Conservation (phyloP, 768 basidiomycete species). For the Mycena capillaripes region DNA sequence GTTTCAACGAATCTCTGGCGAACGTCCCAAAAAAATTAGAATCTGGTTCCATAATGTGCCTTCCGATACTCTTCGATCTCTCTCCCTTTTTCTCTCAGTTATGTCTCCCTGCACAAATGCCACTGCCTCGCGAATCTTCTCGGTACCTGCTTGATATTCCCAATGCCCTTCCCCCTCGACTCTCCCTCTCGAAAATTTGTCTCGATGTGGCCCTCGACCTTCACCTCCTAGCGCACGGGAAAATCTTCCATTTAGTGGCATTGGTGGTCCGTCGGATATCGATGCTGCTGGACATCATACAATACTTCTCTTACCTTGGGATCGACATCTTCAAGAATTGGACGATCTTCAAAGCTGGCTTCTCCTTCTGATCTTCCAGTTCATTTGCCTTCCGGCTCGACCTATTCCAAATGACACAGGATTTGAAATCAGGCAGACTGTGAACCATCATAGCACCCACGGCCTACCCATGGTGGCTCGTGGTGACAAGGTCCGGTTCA, state of each 20-base stretch:
- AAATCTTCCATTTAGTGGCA: neutral
- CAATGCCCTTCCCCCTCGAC: neutral
- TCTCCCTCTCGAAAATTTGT: neutral
- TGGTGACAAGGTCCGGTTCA: no score
- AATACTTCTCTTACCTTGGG: no score
- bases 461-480: no score
- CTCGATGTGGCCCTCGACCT: neutral
- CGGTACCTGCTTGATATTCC: neutral
- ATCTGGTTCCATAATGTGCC: slow-evolving; percentile 5
- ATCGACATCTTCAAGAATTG: no score
- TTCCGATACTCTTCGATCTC: slow-evolving; percentile 6
- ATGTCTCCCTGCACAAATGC: neutral
- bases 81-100: neutral
- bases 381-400: no score
- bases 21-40: neutral
- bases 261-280: neutral
- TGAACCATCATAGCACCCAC: no score
- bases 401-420: no score
- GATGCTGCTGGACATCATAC: neutral
- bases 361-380: no score
- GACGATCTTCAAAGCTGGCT: no score
- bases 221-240: neutral
- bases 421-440: no score
- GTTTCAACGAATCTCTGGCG: no score
- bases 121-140: neutral